phyloP scores from a whole-genome alignment of 2,329 filamentous ascomycete genomes.

The Pseudohalonectria lignicola region DNA sequence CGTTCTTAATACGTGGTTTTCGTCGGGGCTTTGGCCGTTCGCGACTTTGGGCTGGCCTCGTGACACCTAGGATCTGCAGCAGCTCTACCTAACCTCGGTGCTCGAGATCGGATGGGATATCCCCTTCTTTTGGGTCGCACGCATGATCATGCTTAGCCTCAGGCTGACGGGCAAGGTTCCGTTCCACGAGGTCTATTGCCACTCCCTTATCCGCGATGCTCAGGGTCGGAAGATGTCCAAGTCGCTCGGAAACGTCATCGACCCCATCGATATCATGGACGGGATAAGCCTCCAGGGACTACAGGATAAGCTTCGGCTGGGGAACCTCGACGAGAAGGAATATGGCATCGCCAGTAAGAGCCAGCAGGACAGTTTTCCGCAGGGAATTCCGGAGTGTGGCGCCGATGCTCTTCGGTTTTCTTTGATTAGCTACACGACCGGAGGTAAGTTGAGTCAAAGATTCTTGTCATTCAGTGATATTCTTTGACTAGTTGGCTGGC shows the following conservation, averaged over 20 bases:
- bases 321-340: conserved; percentile 79
- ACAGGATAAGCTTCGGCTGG: conserved; percentile 67
- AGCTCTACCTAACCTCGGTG: conserved; percentile 76
- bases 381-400: conserved; percentile 89
- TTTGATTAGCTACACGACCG: conserved; percentile 77
- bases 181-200: conserved; percentile 92
- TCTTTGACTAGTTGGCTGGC: too few relatives aligned
- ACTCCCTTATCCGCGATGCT: conserved; percentile 78
- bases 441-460: too few relatives aligned
- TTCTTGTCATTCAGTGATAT: too few relatives aligned
- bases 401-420: conserved; percentile 88
- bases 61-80: conserved; percentile 59
- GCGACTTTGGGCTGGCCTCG: conserved; percentile 88
- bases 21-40: conserved; percentile 88
- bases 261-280: conserved; percentile 85
- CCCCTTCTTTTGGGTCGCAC: conserved; percentile 81
- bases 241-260: conserved; percentile 88
- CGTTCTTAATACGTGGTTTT: conserved; percentile 95
- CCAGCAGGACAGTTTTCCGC: conserved; percentile 87
- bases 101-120: conserved; percentile 98
- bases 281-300: conserved; percentile 71
- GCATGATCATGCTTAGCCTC: conserved; percentile 91
- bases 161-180: conserved; percentile 88
- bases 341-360: conserved; percentile 79
- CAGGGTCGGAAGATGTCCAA: conserved; percentile 98